These are phyloP conservation scores for Tetrahymena thermophila DNA, from an alignment of 73 alveolate genomes.

Conservation along the genomic window DNA sequence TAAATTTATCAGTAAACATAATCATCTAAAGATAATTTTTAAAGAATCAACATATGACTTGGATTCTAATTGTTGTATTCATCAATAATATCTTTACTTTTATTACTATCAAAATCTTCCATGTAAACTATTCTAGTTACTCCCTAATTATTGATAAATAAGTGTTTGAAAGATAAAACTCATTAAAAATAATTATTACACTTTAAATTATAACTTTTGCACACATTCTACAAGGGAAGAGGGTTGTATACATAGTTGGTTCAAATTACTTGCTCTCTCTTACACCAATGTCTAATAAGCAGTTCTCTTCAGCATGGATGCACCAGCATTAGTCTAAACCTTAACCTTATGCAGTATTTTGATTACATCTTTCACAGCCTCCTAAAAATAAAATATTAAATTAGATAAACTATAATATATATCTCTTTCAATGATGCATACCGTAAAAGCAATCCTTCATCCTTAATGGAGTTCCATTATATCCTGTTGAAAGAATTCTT, in stretches of 20 bases:
- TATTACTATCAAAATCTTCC: not conserved
- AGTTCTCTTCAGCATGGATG: slow-evolving; percentile 79
- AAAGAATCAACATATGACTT: not conserved
- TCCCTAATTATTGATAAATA: not conserved
- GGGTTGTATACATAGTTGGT: slow-evolving; percentile 51
- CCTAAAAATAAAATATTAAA: slow-evolving; percentile 16
- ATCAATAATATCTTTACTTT: not conserved
- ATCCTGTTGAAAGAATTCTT: slow-evolving; percentile 74
- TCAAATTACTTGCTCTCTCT: slow-evolving; percentile 51
- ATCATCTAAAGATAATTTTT: not conserved
- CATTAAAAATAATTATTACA: no score
- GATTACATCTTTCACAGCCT: slow-evolving; percentile 74
- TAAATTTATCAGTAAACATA: not conserved
- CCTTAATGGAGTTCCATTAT: slow-evolving; percentile 72
- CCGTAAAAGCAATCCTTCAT: slow-evolving; percentile 49
- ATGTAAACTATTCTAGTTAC: not conserved
- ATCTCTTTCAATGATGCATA: not conserved
- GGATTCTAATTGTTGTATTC: not conserved
- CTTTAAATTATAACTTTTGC: slow-evolving; percentile 55
- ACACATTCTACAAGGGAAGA: slow-evolving; percentile 69
- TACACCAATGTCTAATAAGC: slow-evolving; percentile 59
- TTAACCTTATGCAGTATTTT: slow-evolving; percentile 53
- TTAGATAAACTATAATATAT: not conserved
- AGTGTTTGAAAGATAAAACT: not conserved
- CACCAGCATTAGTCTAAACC: slow-evolving; percentile 66